Evolutionary conservation across 2,329 filamentous ascomycete genomes (phyloP), one percentile per base, ranked within the genome.

Genomic region (Bipolaris cookei): DNA sequence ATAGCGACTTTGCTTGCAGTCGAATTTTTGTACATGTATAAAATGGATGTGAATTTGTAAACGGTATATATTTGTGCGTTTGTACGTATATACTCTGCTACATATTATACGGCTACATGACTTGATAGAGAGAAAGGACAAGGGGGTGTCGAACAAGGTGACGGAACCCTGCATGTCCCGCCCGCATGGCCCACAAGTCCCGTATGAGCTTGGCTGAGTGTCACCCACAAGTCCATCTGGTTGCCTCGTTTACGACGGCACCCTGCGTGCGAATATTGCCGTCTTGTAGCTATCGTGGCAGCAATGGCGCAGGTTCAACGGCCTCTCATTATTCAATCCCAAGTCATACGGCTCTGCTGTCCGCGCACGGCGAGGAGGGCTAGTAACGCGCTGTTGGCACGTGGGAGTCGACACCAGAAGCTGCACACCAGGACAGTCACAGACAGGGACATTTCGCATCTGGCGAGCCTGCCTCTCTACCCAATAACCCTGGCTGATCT

Each of bases 401-500:
- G 62, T 30, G 37, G 34, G 30, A 62, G 54, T 18, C 64, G 58
- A 6, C 51, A 61, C 34, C 64, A 62, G 23, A 63, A 47, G 23
- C 51, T 78, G n/a, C 71, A 74, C 56, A 82, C 78, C 2, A 71
- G 69, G 42, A 78, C 74, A 3, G 81, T 83, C 35, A 82, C 80
- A 4, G 90, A 94, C 72, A 87, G 90, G 62, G 90, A 95, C 73
- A 90, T 98, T 63, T 85, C 88, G 43, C 86, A 85, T 39, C 85
- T 98, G 44, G 91, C 93, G 30, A 87, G 87, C 55, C 88, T 90
- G 71, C 88, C 89, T 34, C 85, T 96, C 50, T 90, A 96, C 71
- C 86, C 89, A 10, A 81, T 98, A 70, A 95, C 91, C 23, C 85
- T 99, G 32, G 88, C 89, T 56, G 95, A 98, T 72, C 83, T 99